Percentiles rank a stretch among this genome's conserved stretches.
These are phyloP conservation scores for Nakazawaea ishiwadae DNA, from an alignment of 805 yeast species.

Conservation along the genomic window DNA sequence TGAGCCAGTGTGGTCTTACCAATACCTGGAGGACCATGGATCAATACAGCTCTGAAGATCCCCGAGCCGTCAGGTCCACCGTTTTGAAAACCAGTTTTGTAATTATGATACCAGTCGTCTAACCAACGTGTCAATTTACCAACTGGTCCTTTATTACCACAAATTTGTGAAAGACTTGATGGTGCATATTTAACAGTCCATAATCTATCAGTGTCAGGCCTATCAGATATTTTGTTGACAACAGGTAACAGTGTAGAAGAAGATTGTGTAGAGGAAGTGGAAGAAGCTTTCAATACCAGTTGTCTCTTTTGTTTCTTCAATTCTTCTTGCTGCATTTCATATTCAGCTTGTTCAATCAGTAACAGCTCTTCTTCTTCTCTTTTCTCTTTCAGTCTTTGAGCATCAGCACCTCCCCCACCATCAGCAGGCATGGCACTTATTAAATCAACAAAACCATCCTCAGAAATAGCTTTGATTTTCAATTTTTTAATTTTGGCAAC, in stretches of 20 bases:
- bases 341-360: slow-evolving; percentile 47
- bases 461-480: slow-evolving; percentile 76
- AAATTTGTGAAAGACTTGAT: slow-evolving; percentile 62
- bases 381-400: slow-evolving; percentile 67
- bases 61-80: slow-evolving; percentile 65
- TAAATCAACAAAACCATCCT: slow-evolving; percentile 77
- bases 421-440: slow-evolving; percentile 79
- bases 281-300: slow-evolving; percentile 14
- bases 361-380: slow-evolving; percentile 61
- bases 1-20: slow-evolving; percentile 85
- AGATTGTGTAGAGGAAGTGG: neutral
- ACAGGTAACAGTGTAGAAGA: slow-evolving; percentile 5
- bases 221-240: slow-evolving; percentile 26
- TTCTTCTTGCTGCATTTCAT: slow-evolving; percentile 37
- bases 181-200: slow-evolving; percentile 98
- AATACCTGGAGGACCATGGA: slow-evolving; percentile 85
- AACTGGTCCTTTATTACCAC: slow-evolving; percentile 85
- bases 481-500: slow-evolving; percentile 71
- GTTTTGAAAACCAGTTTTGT: slow-evolving; percentile 49
- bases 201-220: slow-evolving; percentile 55
- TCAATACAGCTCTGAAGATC: slow-evolving; percentile 72
- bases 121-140: slow-evolving; percentile 71
- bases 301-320: slow-evolving; percentile 23
- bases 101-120: slow-evolving; percentile 61
- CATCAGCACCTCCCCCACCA: slow-evolving; percentile 84